phyloP scores from a whole-genome alignment of 331 rosid genomes.

The Stylosanthes scabra region DNA sequence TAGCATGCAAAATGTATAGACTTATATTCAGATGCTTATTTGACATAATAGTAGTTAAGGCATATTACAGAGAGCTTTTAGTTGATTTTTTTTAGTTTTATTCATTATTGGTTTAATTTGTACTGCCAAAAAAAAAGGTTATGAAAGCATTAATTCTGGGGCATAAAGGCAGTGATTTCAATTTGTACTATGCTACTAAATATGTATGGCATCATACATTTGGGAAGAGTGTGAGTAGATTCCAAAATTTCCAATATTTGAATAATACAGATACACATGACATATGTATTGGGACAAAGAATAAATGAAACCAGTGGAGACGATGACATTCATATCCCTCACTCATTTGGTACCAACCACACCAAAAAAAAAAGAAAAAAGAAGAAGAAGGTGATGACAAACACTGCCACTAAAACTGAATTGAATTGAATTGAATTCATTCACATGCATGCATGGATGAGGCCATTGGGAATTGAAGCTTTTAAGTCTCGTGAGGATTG shows the following conservation, averaged over 20 bases:
- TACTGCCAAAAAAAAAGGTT: background rate
- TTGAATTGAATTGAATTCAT: background rate
- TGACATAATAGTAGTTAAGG: background rate
- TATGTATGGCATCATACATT: background rate
- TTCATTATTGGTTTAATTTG: too few relatives aligned
- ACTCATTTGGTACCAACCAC: background rate
- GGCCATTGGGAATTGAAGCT: background rate
- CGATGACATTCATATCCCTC: background rate
- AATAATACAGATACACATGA: too few relatives aligned
- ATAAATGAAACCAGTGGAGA: background rate
- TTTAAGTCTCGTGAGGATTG: background rate
- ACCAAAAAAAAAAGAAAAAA: too few relatives aligned
- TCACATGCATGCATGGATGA: background rate
- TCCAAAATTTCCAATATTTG: background rate
- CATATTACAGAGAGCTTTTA: background rate
- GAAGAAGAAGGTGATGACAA: background rate
- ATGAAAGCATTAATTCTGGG: background rate
- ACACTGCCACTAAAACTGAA: background rate
- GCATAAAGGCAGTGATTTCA: background rate
- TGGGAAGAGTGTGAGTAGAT: background rate
- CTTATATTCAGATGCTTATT: too few relatives aligned
- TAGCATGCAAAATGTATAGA: too few relatives aligned
- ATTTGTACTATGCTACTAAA: background rate
- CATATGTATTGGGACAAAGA: background rate
- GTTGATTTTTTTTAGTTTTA: too few relatives aligned